Conservation (phyloP, 2,329 filamentous ascomycete genomes). For the Colletotrichum sp. region DNA sequence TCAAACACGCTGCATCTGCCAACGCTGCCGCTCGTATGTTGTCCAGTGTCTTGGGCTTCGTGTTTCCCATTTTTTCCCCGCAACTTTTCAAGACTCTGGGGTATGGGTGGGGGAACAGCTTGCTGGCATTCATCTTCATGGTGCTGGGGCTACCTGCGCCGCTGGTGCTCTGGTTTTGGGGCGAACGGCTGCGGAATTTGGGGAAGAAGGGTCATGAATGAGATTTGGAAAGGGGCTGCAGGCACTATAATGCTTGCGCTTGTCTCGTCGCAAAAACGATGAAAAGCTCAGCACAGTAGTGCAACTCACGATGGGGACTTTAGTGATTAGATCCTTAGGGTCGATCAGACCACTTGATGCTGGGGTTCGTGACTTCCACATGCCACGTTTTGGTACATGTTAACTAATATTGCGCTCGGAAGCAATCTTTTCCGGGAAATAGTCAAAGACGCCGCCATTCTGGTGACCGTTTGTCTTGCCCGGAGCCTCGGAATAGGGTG, state of each 20-base stretch:
- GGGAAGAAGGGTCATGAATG: not conserved
- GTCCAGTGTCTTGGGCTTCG: slow-evolving; percentile 57
- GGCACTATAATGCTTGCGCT: not conserved
- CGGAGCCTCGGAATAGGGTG: not conserved
- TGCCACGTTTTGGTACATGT: not conserved
- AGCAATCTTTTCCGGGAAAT: not conserved
- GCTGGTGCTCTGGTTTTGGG: not conserved
- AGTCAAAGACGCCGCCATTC: not conserved
- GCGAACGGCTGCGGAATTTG: not conserved
- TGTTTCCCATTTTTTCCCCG: slow-evolving; percentile 60
- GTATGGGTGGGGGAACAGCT: slow-evolving; percentile 51
- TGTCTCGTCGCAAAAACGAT: not conserved
- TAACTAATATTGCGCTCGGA: not conserved
- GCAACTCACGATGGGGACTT: not conserved
- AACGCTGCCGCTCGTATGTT: slow-evolving; percentile 59
- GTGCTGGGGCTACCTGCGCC: not conserved
- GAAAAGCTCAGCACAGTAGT: not conserved
- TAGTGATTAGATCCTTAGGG: not conserved
- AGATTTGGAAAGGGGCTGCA: not conserved
- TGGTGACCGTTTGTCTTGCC: not conserved
- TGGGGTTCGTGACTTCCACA: not conserved
- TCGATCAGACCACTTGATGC: not conserved
- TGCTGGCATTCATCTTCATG: slow-evolving; percentile 43
- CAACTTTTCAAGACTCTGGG: slow-evolving; percentile 35
- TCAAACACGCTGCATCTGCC: slow-evolving; percentile 37